Evolutionary conservation across 2,329 filamentous ascomycete species (phyloP).

Genomic region (Aspergillus sojae): DNA sequence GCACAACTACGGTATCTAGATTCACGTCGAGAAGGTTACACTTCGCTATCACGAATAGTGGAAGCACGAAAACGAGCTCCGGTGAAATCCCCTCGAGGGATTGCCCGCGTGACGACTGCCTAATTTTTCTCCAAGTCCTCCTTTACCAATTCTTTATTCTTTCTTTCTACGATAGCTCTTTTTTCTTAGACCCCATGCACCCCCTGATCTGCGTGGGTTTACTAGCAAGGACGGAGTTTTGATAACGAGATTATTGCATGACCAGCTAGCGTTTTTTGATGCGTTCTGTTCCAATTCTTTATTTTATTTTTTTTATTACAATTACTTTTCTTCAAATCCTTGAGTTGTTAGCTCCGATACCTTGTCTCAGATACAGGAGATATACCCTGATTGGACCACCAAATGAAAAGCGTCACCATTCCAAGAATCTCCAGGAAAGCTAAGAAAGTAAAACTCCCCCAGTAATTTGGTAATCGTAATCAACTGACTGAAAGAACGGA

Average conservation of each 20-base stretch:
- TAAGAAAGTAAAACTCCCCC: neutral
- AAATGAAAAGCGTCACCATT: neutral
- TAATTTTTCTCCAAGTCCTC: constrained; percentile 5
- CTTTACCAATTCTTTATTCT: constrained; percentile 1
- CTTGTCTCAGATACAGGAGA: neutral
- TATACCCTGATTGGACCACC: neutral
- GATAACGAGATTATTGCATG: constrained; percentile 1
- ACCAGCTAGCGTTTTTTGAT: neutral
- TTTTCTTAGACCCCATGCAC: neutral
- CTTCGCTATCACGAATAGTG: constrained; percentile 24
- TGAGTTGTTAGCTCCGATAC: neutral
- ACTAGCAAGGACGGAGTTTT: neutral
- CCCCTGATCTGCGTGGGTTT: neutral
- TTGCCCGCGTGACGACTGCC: neutral
- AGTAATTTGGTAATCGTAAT: neutral
- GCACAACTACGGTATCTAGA: constrained; percentile 34
- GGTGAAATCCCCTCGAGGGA: constrained; percentile 10
- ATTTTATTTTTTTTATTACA: neutral
- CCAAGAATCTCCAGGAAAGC: neutral
- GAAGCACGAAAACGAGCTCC: constrained; percentile 22
- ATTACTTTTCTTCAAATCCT: neutral
- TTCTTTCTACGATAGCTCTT: constrained; percentile 5
- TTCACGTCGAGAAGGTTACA: constrained; percentile 20
- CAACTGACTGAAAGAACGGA: neutral
- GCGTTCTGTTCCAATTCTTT: neutral